Conservation (phyloP, 495 filamentous ascomycete species). For the Aspergillus cavernicola region DNA sequence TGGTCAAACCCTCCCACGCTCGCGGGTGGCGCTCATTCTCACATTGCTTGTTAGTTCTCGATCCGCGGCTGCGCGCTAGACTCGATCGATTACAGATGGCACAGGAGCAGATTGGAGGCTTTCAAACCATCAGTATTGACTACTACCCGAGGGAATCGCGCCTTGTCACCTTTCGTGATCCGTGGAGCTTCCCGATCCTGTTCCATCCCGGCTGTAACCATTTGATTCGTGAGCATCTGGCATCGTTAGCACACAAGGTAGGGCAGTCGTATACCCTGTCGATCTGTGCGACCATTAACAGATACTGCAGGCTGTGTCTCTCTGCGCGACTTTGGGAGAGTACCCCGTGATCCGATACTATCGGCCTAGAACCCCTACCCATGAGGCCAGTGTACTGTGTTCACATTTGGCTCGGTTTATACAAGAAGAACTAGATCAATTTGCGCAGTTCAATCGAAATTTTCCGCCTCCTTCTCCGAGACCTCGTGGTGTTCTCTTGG, state of each 20-base stretch:
- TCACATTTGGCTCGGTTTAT: constrained; percentile 88
- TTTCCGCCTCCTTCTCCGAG: constrained; percentile 79
- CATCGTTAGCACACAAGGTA: constrained; percentile 84
- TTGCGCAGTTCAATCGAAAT: constrained; percentile 72
- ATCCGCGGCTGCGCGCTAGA: constrained; percentile 49
- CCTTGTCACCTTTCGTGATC: constrained; percentile 85
- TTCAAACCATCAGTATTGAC: constrained; percentile 74
- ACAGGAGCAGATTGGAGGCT: constrained; percentile 66
- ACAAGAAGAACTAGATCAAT: constrained; percentile 83
- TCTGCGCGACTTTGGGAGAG: constrained; percentile 82
- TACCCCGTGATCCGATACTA: constrained; percentile 91
- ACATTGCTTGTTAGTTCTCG: constrained; percentile 41
- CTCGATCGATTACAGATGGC: constrained; percentile 58
- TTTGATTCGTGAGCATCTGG: constrained; percentile 75
- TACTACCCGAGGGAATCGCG: constrained; percentile 90
- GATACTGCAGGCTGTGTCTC: constrained; percentile 64
- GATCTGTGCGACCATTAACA: constrained; percentile 25
- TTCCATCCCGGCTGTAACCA: constrained; percentile 89
- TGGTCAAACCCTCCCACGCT: constrained; percentile 24
- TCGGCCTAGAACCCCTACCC: constrained; percentile 63
- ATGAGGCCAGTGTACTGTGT: constrained; percentile 85
- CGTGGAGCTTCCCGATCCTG: constrained; percentile 88
- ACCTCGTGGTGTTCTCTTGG: constrained; percentile 77
- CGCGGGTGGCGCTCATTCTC: constrained; percentile 5
- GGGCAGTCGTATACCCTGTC: not conserved